A percentile compares a stretch with the other conserved stretches of the same genome.
Evolutionary conservation across 805 yeast genomes (phyloP).

Genomic region (Yueomyces sinensis): DNA sequence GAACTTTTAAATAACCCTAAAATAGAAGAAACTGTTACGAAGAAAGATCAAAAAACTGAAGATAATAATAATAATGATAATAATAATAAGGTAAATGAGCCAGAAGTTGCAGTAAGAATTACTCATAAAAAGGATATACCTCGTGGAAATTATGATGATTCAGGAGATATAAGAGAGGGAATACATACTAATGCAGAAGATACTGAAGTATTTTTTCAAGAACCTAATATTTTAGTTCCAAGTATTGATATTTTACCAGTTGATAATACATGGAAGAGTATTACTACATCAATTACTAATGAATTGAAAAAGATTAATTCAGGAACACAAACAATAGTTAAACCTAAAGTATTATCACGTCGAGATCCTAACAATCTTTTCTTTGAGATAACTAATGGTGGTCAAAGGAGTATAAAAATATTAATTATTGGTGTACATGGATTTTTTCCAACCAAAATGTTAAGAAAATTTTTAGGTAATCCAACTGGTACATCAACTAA

Average conservation of each 20-base stretch:
- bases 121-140: not conserved
- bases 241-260: constrained; percentile 18
- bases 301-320: constrained; percentile 3
- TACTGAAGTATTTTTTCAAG: constrained; percentile 3
- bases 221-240: constrained; percentile 21
- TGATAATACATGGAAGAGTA: constrained; percentile 13
- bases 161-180: not conserved
- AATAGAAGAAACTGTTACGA: not conserved
- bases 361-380: constrained; percentile 10
- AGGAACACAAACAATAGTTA: not conserved
- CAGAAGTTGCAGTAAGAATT: not conserved
- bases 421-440: constrained; percentile 93
- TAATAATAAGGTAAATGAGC: not conserved
- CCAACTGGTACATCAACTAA: constrained; percentile 93
- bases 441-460: constrained; percentile 78
- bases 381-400: constrained; percentile 9
- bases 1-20: not conserved
- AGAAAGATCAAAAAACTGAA: not conserved
- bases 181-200: not conserved
- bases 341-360: constrained; percentile 8
- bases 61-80: not conserved
- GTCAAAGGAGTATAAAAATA: constrained; percentile 36
- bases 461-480: constrained; percentile 80
- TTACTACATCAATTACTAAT: constrained; percentile 7
- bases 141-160: not conserved